phyloP scores from a whole-genome alignment of 495 filamentous ascomycete species.

The Neurospora discreta region DNA sequence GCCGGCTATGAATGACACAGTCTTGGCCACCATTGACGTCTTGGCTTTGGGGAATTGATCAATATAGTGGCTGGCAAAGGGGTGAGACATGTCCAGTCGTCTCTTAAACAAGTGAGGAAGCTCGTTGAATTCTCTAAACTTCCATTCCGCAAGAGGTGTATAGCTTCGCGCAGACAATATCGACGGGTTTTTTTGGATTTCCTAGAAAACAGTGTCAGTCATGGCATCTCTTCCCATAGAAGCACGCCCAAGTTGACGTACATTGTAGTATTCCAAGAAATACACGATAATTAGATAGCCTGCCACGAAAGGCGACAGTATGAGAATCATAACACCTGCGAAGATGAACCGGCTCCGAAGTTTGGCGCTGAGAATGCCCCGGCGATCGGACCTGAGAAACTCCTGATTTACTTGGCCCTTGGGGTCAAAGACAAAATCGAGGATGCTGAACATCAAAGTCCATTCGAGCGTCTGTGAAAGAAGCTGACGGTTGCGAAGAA shows the following conservation, averaged over 20 bases:
- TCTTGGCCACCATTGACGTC: constrained; percentile 67
- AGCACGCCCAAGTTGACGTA: constrained; percentile 22
- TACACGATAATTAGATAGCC: constrained; percentile 75
- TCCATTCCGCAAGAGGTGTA: constrained; percentile 92
- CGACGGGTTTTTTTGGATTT: constrained; percentile 87
- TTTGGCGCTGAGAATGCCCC: constrained; percentile 62
- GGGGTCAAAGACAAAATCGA: constrained; percentile 90
- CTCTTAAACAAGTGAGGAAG: constrained; percentile 83
- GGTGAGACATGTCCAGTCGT: constrained; percentile 86
- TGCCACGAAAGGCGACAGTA: constrained; percentile 75
- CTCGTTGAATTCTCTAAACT: constrained; percentile 97
- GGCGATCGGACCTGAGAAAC: constrained; percentile 73
- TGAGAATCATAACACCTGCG: constrained; percentile 72
- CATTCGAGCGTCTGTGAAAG: constrained; percentile 77
- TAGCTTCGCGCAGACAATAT: constrained; percentile 70
- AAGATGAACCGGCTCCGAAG: constrained; percentile 68
- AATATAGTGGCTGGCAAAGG: constrained; percentile 82
- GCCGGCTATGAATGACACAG: constrained; percentile 77
- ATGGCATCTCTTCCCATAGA: neutral
- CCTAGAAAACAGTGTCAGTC: constrained; percentile 32
- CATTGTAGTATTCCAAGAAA: constrained; percentile 85
- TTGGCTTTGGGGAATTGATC: constrained; percentile 97
- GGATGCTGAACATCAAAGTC: constrained; percentile 77
- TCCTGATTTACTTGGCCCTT: constrained; percentile 70
- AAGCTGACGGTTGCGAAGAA: constrained; percentile 63